Conservation (phyloP, 768 basidiomycete genomes). For the Neoboletus brunneissimus region DNA sequence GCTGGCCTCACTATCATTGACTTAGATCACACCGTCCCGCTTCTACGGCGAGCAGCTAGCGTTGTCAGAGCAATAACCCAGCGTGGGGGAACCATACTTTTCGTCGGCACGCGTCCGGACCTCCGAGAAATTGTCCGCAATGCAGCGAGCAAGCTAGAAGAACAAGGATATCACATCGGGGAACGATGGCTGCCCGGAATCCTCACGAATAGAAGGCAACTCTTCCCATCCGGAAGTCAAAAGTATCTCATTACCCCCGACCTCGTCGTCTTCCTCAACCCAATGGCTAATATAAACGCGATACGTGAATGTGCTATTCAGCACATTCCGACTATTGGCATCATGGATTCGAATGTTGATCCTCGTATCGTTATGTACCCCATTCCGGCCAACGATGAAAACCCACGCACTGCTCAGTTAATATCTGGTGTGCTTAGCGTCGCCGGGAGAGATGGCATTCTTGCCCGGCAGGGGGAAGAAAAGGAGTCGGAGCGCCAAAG, state of each 20-base stretch:
- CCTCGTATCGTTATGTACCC: slow-evolving; percentile 97
- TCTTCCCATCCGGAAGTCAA: slow-evolving; percentile 62
- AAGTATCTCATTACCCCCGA: slow-evolving; percentile 70
- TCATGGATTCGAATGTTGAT: slow-evolving; percentile 94
- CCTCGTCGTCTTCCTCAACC: slow-evolving; percentile 89
- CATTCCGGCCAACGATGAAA: slow-evolving; percentile 98
- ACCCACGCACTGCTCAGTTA: slow-evolving; percentile 83
- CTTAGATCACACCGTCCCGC: slow-evolving; percentile 88
- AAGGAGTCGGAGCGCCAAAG: slow-evolving; percentile 21
- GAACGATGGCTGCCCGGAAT: slow-evolving; percentile 95
- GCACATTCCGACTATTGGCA: slow-evolving; percentile 90
- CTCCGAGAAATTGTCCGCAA: slow-evolving; percentile 70
- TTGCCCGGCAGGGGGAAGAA: slow-evolving; percentile 38
- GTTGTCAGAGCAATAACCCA: slow-evolving; percentile 80
- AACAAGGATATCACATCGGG: slow-evolving; percentile 80
- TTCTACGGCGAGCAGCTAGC: slow-evolving; percentile 86
- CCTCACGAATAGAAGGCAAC: slow-evolving; percentile 78
- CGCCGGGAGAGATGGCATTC: slow-evolving; percentile 76
- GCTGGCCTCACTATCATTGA: slow-evolving; percentile 91
- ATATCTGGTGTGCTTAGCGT: slow-evolving; percentile 87
- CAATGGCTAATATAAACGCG: slow-evolving; percentile 76
- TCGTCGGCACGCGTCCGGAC: slow-evolving; percentile 86
- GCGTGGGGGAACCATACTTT: slow-evolving; percentile 80
- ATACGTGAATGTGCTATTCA: slow-evolving; percentile 89
- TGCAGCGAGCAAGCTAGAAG: slow-evolving; percentile 75